A percentile compares a stretch with the other conserved stretches of the same genome.
Evolutionary conservation across 2,329 filamentous ascomycete species (phyloP).

Genomic region (Sordariomycetes sp.): DNA sequence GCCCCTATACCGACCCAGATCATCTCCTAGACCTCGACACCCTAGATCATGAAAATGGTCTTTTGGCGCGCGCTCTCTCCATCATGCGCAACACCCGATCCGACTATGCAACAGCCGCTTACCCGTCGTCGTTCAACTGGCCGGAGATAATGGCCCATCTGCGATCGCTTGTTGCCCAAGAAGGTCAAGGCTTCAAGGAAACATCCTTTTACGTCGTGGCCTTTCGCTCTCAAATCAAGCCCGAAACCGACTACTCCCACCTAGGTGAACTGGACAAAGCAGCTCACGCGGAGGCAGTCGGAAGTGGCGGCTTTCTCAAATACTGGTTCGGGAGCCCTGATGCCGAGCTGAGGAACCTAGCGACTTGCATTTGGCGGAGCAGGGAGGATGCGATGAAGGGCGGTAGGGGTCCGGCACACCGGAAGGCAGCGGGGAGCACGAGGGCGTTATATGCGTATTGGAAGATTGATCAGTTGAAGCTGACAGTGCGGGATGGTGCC

Average conservation of each 20-base stretch:
- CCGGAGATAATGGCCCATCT: conserved; percentile 49
- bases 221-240: conserved; percentile 67
- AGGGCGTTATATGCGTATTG: conserved; percentile 57
- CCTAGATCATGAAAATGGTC: conserved; percentile 54
- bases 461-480: conserved; percentile 59
- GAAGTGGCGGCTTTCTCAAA: conserved; percentile 76
- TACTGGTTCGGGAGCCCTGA: conserved; percentile 85
- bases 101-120: conserved; percentile 71
- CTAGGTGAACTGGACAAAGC: conserved; percentile 67
- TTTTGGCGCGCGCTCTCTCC: conserved; percentile 65
- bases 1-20: conserved; percentile 62
- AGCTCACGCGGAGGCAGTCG: conserved; percentile 71
- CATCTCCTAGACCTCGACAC: conserved; percentile 67
- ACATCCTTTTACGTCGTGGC: conserved; percentile 74
- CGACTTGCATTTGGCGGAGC: conserved; percentile 64
- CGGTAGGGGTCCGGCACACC: conserved; percentile 49
- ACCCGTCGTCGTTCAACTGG: conserved; percentile 74
- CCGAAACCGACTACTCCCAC: conserved; percentile 55
- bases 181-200: conserved; percentile 42
- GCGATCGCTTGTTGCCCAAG: conserved; percentile 35
- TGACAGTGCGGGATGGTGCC: conserved; percentile 59
- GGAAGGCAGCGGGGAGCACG: conserved; percentile 56
- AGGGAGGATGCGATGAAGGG: conserved; percentile 50
- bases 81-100: conserved; percentile 50
- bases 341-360: conserved; percentile 63